A percentile compares a stretch with the other conserved stretches of the same genome.
These are phyloP conservation scores for Ganoderma resinaceum DNA, from an alignment of 1,284 basidiomycete species.

Conservation along the genomic window DNA sequence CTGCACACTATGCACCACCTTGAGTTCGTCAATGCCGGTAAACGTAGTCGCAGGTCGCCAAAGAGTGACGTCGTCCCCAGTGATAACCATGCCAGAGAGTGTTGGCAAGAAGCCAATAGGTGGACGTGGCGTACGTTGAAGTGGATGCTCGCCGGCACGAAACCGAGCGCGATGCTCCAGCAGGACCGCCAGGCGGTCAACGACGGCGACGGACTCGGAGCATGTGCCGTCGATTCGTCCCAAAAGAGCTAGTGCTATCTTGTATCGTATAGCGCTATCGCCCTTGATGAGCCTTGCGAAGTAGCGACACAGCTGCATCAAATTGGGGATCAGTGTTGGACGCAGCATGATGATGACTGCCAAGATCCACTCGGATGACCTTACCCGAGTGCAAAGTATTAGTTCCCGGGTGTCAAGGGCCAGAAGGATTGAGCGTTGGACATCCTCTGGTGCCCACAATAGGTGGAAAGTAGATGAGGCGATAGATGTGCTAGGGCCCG, in stretches of 20 bases:
- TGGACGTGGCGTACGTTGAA: neutral
- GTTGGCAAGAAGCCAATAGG: neutral
- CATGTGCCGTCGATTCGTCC: neutral
- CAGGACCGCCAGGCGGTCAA: neutral
- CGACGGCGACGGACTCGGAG: neutral
- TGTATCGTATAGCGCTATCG: neutral
- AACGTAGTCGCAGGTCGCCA: neutral
- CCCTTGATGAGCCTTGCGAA: neutral
- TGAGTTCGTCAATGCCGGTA: neutral
- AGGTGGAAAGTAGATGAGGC: neutral
- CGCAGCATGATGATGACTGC: neutral
- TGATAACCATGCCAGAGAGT: neutral
- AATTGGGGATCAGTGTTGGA: neutral
- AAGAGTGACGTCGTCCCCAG: neutral
- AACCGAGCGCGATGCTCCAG: neutral
- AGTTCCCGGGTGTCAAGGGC: neutral
- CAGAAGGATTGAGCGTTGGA: neutral
- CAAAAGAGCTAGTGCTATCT: neutral
- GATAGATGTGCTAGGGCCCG: neutral
- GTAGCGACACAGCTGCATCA: neutral
- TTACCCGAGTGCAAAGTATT: neutral
- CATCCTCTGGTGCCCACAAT: neutral
- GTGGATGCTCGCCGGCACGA: neutral
- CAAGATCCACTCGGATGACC: no score
- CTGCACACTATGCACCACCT: neutral